These are phyloP conservation scores for Pseudogymnoascus sp. DNA, from an alignment of 2,329 filamentous ascomycete genomes.

Conservation along the genomic window DNA sequence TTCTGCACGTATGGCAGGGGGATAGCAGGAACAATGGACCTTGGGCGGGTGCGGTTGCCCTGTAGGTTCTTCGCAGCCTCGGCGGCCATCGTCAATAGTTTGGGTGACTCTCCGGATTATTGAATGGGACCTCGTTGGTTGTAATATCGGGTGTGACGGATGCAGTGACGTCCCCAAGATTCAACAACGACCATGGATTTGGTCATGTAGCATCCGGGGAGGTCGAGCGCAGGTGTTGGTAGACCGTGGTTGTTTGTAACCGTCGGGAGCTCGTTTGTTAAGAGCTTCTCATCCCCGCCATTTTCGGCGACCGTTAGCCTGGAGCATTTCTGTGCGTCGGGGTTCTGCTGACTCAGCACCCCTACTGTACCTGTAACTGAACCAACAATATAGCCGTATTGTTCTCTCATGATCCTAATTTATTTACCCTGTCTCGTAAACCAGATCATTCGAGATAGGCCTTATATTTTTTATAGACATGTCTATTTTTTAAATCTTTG, in stretches of 20 bases:
- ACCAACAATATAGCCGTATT: not conserved
- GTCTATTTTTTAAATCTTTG: not conserved
- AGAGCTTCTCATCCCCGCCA: constrained; percentile 7
- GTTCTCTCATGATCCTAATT: not conserved
- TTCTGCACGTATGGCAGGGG: constrained; percentile 27
- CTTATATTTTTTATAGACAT: not conserved
- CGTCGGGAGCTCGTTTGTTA: constrained; percentile 6
- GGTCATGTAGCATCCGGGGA: constrained; percentile 30
- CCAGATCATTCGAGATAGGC: not conserved
- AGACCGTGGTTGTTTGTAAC: constrained; percentile 11
- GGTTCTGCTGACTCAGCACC: constrained; percentile 2
- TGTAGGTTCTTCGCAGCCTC: constrained; percentile 24
- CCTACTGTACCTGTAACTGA: not conserved
- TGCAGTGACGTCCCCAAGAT: constrained; percentile 30
- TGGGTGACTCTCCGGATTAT: constrained; percentile 8
- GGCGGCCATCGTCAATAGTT: constrained; percentile 22
- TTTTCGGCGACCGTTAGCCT: constrained; percentile 6
- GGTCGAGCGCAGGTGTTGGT: constrained; percentile 15
- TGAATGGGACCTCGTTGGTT: constrained; percentile 10
- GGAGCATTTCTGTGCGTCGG: constrained; percentile 1
- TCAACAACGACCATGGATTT: constrained; percentile 26
- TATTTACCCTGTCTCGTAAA: not conserved
- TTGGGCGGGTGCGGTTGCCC: constrained; percentile 23
- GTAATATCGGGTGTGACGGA: constrained; percentile 3
- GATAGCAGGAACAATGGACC: constrained; percentile 25